Percentiles rank a stretch among this genome's conserved stretches.
These are phyloP conservation scores for Cyclotella cryptica DNA, from an alignment of 108 stramenopile species.

Conservation along the genomic window DNA sequence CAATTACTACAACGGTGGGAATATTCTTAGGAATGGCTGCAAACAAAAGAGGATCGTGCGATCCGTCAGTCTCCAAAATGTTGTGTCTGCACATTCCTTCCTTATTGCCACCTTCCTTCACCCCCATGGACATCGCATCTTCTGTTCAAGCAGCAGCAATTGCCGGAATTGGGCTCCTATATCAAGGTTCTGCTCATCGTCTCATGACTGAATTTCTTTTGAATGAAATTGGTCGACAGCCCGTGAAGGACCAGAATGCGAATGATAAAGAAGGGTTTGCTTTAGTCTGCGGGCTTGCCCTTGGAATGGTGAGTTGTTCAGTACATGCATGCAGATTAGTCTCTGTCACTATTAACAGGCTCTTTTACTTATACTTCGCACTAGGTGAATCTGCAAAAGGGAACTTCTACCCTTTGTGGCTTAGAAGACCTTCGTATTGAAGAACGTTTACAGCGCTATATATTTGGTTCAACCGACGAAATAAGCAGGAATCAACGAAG, in stretches of 20 bases:
- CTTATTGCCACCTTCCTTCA: constrained; percentile 91
- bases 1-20: constrained; percentile 95
- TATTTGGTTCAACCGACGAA: constrained; percentile 81
- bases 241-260: constrained; percentile 72
- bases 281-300: constrained; percentile 43
- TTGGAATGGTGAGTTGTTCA: constrained; percentile 43
- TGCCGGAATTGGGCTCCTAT: constrained; percentile 91
- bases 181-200: constrained; percentile 90
- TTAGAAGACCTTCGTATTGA: constrained; percentile 94
- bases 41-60: constrained; percentile 92
- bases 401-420: constrained; percentile 64
- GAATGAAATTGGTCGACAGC: constrained; percentile 92
- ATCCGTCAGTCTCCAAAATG: constrained; percentile 94
- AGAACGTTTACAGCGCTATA: constrained; percentile 88
- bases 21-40: constrained; percentile 96
- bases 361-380: neutral
- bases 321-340: too few relatives aligned
- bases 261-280: constrained; percentile 84
- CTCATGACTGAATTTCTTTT: constrained; percentile 98
- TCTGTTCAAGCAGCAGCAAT: constrained; percentile 92
- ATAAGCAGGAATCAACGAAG: constrained; percentile 60
- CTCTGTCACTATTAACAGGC: too few relatives aligned
- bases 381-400: constrained; percentile 40
- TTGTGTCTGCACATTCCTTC: constrained; percentile 98
- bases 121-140: constrained; percentile 90